Evolutionary conservation across 768 basidiomycete genomes (phyloP), one percentile per base, ranked within the genome.

Genomic region (Suillus subalutaceus): DNA sequence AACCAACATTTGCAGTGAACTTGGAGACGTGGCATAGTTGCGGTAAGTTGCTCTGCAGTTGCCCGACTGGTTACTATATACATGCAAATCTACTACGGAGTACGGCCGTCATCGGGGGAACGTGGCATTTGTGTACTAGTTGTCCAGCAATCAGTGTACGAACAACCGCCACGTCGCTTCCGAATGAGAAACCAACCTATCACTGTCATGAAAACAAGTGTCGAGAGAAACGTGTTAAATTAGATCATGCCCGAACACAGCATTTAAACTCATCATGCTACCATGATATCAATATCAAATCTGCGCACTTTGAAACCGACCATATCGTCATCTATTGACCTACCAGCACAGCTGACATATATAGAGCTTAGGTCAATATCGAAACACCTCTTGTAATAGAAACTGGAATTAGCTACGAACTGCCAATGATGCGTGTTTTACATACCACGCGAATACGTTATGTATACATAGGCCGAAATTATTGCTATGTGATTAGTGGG

Each of bases 161-260:
- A 56, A 35, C 20, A 12, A 56, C 35, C 6, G 55, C 55, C 55
- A 56, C 55, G 55, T 56, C 55, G 55, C 32, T 56, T 56, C 20
- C 20, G 55, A 35, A 35, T 56, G 55, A 20, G 20, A 37, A 35
- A 12, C 10, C 20, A 35, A 5, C 32, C 35, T 18, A 35, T 55
- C 53, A 18, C 30, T 55, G 5, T 10, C 53, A 30, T 53, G 26
- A 52, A n/a, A 32, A 9, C 30, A 9, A 53, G 4, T 30, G 30
- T 53, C 26, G 26, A 52, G 46, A n/a, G 26, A 26, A n/a, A 48
- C n/a, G 4, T 4, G 20, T 48, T 32, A 55, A 9, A 32, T 55
- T 32, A 32, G 16, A 32, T 20, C 9, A 50, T n/a, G 9, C 30
- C 26, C 15, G 50, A 4, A 30, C 10, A 18, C 30, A 18, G 53